Base-by-base conservation (phyloP, 768 basidiomycete species). In the Hypholoma fasciculare region DNA sequence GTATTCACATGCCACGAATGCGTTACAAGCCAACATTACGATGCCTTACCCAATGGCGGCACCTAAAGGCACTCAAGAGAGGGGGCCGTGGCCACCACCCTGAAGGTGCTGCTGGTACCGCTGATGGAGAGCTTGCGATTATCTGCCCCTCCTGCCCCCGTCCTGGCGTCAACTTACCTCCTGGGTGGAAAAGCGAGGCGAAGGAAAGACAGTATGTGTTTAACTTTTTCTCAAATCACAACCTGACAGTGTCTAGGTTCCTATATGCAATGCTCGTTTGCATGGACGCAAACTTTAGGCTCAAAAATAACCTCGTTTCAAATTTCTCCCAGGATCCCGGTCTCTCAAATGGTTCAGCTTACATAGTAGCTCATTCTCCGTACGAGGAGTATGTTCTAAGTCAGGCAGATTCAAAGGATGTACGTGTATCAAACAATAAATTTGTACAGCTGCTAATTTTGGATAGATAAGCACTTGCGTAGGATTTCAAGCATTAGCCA, bases 91-190 rank as follows among this genome's bases (percentile, higher is more conserved):
- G 61, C 0, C 67, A 73, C 38, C 59, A 65, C 47, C 30, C 9
- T 1, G 30, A 17, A 0, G 71, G 73, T 0, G 49, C 65, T 6
- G 48, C 43, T 1, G 57, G 58, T 0, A 73, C 73, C 4, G 3
- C 7, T 4, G 27, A 55, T 7, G 74, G 73, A 1, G 66, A 67
- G 36, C 63, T 65, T 2, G 61, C 67, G 0, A 42, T 73, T 0
- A 7, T 52, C 7, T 75, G 73, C 47, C 68, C 67, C 2, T 64
- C 68, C 0, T 75, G 72, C 57, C 72, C 68, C 0, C 63, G 66
- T 1, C 71, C 69, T 0, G 67, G 65, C 0, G 61, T 63, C 0
- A 73, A 74, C 54, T 52, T 72, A 3, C 65, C 67, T 0, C 53
- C 51, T 0, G 43, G 56, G 7, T 72, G 67, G 66, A 19, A 63